Percentiles rank a stretch among this genome's conserved stretches.
Evolutionary conservation across 163 green algal genomes (phyloP).

Genomic region (Botryococcus braunii): DNA sequence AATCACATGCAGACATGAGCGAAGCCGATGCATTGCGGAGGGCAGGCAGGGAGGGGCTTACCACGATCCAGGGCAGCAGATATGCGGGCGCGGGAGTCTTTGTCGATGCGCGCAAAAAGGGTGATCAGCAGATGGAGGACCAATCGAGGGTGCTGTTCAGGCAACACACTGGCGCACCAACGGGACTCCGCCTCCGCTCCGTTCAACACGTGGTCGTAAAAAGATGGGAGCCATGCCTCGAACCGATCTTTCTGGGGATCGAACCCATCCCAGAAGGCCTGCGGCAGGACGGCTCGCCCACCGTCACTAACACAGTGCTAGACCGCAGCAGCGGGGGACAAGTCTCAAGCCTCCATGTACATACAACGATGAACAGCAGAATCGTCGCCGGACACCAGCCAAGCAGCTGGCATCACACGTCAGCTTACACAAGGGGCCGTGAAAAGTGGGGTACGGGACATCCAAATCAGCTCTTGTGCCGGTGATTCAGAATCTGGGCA

Average conservation of each 20-base stretch:
- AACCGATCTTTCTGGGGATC: constrained; percentile 19
- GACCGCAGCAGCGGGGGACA: no score
- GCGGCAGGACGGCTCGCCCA: no score
- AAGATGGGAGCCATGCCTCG: constrained; percentile 40
- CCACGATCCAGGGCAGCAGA: constrained; percentile 22
- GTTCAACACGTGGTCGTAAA: constrained; percentile 46
- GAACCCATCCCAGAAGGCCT: constrained; percentile 28
- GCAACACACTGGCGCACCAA: constrained; percentile 48
- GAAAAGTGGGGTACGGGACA: no score
- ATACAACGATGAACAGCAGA: no score
- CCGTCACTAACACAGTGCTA: no score
- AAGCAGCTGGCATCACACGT: no score
- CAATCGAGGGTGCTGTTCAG: constrained; percentile 23
- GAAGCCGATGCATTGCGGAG: not conserved
- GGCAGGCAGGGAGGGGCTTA: not conserved
- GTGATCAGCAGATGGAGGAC: constrained; percentile 27
- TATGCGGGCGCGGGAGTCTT: constrained; percentile 25
- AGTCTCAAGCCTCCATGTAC: no score
- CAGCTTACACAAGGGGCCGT: no score
- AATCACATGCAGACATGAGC: not conserved
- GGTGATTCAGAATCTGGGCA: no score
- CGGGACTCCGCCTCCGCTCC: constrained; percentile 36
- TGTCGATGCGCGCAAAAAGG: constrained; percentile 24
- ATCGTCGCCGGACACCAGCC: no score
- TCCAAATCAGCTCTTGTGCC: no score